Conservation (phyloP, 345 rosid species). For the Durio zibethinus region DNA sequence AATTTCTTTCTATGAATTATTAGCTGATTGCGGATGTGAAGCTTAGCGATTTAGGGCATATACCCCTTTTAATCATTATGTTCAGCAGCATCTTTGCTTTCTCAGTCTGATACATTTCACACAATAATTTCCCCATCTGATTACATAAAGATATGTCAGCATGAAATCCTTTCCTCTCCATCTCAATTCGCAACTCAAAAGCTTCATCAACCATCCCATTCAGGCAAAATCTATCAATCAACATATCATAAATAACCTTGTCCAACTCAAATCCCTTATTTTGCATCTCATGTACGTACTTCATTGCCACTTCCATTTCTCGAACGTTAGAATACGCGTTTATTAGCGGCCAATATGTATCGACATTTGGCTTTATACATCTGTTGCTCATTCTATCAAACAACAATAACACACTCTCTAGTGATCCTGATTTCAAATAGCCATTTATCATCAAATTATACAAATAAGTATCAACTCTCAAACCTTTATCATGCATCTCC, state of each 20-base stretch:
- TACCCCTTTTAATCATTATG: constrained; percentile 31
- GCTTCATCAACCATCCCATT: constrained; percentile 40
- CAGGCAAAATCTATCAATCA: constrained; percentile 32
- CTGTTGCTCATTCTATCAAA: constrained; percentile 35
- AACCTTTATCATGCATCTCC: constrained; percentile 42
- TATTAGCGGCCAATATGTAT: constrained; percentile 44
- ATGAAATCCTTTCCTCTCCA: constrained; percentile 35
- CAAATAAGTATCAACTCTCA: constrained; percentile 38
- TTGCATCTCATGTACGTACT: constrained; percentile 31
- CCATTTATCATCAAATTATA: constrained; percentile 44
- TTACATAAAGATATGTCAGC: constrained; percentile 19
- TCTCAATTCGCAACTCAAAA: constrained; percentile 34
- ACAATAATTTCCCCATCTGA: constrained; percentile 25
- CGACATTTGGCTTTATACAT: constrained; percentile 35
- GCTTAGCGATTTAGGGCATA: constrained; percentile 16
- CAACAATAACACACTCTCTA: constrained; percentile 32
- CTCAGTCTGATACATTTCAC: constrained; percentile 19
- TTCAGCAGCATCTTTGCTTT: constrained; percentile 30
- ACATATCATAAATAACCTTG: constrained; percentile 25
- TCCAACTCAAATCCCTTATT: constrained; percentile 41
- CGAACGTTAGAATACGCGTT: constrained; percentile 40
- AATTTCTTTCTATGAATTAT: neutral
- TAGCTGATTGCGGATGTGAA: constrained; percentile 2
- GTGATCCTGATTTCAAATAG: constrained; percentile 26
- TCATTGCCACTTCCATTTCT: constrained; percentile 33